Evolutionary conservation across 495 filamentous ascomycete genomes (phyloP).

Genomic region (Aspergillus baeticus): DNA sequence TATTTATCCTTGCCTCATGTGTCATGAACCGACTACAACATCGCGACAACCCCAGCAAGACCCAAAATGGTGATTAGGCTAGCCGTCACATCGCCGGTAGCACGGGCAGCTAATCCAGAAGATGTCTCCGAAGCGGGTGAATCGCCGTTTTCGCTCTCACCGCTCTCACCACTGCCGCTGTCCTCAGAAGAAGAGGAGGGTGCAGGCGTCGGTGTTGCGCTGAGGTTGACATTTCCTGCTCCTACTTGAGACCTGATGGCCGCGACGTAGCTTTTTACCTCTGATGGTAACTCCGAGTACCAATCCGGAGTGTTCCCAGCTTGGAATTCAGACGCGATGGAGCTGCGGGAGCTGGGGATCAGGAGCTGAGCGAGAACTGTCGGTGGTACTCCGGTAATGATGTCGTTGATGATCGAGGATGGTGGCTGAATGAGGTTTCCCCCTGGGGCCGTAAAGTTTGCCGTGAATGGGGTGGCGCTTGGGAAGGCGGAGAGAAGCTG

Average conservation of each 20-base stretch:
- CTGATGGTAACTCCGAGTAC: slow-evolving; percentile 21
- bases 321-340: slow-evolving; percentile 18
- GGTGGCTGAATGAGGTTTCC: slow-evolving; percentile 18
- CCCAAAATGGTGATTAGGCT: not conserved
- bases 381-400: slow-evolving; percentile 20
- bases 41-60: not conserved
- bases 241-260: slow-evolving; percentile 12
- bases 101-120: not conserved
- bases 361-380: slow-evolving; percentile 23
- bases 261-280: slow-evolving; percentile 23
- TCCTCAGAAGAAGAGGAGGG: not conserved
- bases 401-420: slow-evolving; percentile 18
- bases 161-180: no score
- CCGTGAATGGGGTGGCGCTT: slow-evolving; percentile 13
- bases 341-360: slow-evolving; percentile 17
- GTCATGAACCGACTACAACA: not conserved
- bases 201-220: not conserved
- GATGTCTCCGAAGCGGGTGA: not conserved
- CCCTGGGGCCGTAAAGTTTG: slow-evolving; percentile 1
- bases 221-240: slow-evolving; percentile 8
- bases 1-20: not conserved
- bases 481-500: slow-evolving; percentile 8
- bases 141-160: not conserved
- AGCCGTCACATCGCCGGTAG: not conserved
- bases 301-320: slow-evolving; percentile 20